Evolutionary conservation across 164 flowering plant species (phyloP).

Genomic region (Paratinospora sagittata): DNA sequence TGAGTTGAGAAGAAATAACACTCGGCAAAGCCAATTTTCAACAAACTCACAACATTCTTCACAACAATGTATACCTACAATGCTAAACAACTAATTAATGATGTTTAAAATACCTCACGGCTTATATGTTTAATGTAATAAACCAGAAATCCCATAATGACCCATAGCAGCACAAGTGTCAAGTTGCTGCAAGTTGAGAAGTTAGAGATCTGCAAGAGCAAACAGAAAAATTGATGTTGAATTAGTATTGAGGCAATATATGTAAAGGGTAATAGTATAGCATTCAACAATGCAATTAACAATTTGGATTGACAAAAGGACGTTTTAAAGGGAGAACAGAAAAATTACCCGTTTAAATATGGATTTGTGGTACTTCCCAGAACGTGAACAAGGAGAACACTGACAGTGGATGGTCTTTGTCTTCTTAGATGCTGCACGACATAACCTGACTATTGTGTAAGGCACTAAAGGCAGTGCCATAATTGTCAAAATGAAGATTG

Average conservation of each 20-base stretch:
- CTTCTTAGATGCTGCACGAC: slow-evolving; percentile 65
- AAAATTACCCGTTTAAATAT: slow-evolving; percentile 57
- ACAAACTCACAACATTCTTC: background rate
- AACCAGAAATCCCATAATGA: slow-evolving; percentile 63
- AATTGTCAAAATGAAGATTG: slow-evolving; percentile 84
- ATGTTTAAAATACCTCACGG: slow-evolving; percentile 49
- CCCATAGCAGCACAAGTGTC: slow-evolving; percentile 81
- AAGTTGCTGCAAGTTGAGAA: slow-evolving; percentile 81
- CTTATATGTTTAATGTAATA: slow-evolving; percentile 74
- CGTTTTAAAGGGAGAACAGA: background rate
- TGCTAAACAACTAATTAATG: background rate
- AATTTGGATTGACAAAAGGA: no score
- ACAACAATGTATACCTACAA: background rate
- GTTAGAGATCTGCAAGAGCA: slow-evolving; percentile 60
- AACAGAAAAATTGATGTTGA: slow-evolving; percentile 2
- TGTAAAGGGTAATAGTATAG: background rate
- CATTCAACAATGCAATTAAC: no score
- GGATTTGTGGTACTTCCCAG: slow-evolving; percentile 83
- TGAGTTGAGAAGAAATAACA: no score
- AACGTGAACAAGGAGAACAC: slow-evolving; percentile 63
- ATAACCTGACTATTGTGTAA: slow-evolving; percentile 67
- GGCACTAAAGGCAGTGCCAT: slow-evolving; percentile 96
- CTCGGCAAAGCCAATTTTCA: no score
- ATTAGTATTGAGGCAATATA: background rate
- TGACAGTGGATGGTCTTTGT: slow-evolving; percentile 64